phyloP scores from a whole-genome alignment of 306 rosid species.

The Begonia loranthoides region DNA sequence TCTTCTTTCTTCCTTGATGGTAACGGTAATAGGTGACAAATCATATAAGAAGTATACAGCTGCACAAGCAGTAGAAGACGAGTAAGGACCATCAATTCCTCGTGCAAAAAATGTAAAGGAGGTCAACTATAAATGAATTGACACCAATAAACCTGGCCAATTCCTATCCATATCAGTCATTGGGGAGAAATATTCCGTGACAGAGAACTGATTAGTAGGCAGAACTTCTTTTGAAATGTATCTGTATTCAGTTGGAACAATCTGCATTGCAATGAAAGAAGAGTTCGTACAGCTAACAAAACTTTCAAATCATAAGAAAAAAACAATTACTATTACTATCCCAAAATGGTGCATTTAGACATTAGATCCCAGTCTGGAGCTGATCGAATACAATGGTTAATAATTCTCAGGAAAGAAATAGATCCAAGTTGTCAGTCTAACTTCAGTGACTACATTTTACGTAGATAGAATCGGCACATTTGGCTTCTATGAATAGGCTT shows the following conservation, averaged over 20 bases:
- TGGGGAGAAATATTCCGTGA: slow-evolving; percentile 90
- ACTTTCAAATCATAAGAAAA: no score
- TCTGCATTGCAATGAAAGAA: slow-evolving; percentile 35
- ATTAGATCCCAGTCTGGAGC: no score
- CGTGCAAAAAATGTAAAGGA: no score
- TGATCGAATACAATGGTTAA: no score
- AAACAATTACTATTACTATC: no score
- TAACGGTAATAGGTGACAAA: slow-evolving; percentile 92
- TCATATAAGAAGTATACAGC: slow-evolving; percentile 98
- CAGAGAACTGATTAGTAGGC: slow-evolving; percentile 95
- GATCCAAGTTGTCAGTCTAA: no score
- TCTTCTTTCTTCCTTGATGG: slow-evolving; percentile 92
- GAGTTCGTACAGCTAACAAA: not conserved
- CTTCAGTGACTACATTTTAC: no score
- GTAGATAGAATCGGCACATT: no score
- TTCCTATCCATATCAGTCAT: slow-evolving; percentile 53
- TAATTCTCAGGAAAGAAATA: no score
- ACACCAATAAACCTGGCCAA: slow-evolving; percentile 77
- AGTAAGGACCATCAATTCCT: no score
- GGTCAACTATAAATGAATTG: not conserved
- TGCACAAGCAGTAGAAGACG: slow-evolving; percentile 21
- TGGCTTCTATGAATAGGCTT: no score
- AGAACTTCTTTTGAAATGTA: slow-evolving; percentile 79
- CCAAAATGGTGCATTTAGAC: no score
- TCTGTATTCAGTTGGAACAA: slow-evolving; percentile 89